These are phyloP conservation scores for Paramecium caudatum DNA, from an alignment of 73 alveolate genomes.

Conservation along the genomic window DNA sequence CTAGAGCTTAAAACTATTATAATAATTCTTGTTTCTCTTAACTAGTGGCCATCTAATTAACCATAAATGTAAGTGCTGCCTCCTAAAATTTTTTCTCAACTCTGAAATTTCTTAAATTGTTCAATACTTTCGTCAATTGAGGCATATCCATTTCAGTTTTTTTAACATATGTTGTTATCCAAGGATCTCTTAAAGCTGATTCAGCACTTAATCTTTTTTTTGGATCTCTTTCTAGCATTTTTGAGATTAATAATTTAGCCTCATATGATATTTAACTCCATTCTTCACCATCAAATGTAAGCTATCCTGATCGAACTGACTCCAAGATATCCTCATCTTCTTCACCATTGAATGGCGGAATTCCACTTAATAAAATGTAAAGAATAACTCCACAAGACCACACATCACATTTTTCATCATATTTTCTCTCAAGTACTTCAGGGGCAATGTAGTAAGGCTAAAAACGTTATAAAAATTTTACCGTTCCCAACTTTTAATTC, in stretches of 20 bases:
- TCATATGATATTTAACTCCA: conserved; percentile 89
- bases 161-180: conserved; percentile 78
- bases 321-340: conserved; percentile 83
- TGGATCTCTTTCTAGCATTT: conserved; percentile 80
- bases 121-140: conserved; percentile 73
- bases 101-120: conserved; percentile 80
- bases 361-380: conserved; percentile 85
- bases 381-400: conserved; percentile 90
- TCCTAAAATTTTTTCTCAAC: conserved; percentile 82
- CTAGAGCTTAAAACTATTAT: conserved; percentile 82
- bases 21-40: conserved; percentile 81
- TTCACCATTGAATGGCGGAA: conserved; percentile 87
- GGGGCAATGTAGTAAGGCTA: conserved; percentile 82
- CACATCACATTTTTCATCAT: conserved; percentile 89
- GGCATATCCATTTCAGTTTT: conserved; percentile 65
- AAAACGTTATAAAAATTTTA: background rate
- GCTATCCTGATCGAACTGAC: conserved; percentile 78
- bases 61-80: conserved; percentile 86
- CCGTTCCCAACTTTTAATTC: conserved; percentile 77
- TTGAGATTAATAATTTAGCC: conserved; percentile 86
- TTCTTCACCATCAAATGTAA: conserved; percentile 76
- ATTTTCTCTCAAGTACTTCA: conserved; percentile 83
- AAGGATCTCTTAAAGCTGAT: conserved; percentile 85
- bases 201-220: conserved; percentile 81
- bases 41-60: conserved; percentile 78